These are phyloP conservation scores for Capsella bursapastoris DNA, from an alignment of 345 rosid genomes.

Conservation along the genomic window DNA sequence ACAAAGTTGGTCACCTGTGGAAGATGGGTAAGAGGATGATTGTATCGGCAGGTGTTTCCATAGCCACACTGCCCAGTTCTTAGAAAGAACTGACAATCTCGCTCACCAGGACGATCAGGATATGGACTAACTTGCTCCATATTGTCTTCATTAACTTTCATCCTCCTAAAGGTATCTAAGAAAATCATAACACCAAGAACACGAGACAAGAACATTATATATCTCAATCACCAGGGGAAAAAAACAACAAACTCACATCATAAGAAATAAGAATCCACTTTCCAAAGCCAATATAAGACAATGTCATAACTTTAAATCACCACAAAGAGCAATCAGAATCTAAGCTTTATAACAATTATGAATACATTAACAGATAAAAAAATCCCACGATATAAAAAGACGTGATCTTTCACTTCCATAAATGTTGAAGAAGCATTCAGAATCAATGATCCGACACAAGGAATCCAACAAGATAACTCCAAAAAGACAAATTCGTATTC, in stretches of 20 bases:
- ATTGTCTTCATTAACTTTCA: slow-evolving; percentile 62
- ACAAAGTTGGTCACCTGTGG: slow-evolving; percentile 50
- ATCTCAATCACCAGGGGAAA: background rate
- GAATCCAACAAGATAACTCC: slow-evolving; percentile 34
- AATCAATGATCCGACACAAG: slow-evolving; percentile 35
- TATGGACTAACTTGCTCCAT: slow-evolving; percentile 53
- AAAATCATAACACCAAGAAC: slow-evolving; percentile 21
- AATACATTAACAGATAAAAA: slow-evolving; percentile 19
- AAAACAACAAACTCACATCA: background rate
- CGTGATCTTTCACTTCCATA: slow-evolving; percentile 25
- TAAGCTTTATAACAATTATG: slow-evolving; percentile 16
- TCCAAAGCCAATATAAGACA: slow-evolving; percentile 21
- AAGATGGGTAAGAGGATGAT: slow-evolving; percentile 71
- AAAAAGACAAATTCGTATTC: slow-evolving; percentile 23
- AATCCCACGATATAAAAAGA: slow-evolving; percentile 14
- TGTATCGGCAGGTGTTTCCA: slow-evolving; percentile 72
- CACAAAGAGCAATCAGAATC: slow-evolving; percentile 26
- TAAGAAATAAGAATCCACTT: slow-evolving; percentile 18
- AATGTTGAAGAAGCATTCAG: too few species aligned
- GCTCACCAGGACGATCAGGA: slow-evolving; percentile 82
- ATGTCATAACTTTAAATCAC: slow-evolving; percentile 28
- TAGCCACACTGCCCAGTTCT: slow-evolving; percentile 77
- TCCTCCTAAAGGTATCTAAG: slow-evolving; percentile 54
- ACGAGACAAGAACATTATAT: slow-evolving; percentile 15
- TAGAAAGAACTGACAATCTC: slow-evolving; percentile 64